Conservation (phyloP, 2,329 filamentous ascomycete species). For the Exophiala sideris region DNA sequence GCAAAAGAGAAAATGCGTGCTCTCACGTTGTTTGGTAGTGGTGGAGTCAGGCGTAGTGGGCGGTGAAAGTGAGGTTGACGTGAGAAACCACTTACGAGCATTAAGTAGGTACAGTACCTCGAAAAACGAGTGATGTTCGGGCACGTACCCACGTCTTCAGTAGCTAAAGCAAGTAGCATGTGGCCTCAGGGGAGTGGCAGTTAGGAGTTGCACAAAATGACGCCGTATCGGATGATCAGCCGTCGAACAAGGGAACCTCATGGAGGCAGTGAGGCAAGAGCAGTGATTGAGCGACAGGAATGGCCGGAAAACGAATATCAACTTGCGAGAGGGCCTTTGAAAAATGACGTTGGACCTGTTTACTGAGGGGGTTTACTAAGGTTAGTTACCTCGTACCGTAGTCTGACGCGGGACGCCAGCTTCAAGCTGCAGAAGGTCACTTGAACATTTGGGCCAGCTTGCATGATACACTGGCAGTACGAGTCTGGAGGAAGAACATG, state of each 20-base stretch:
- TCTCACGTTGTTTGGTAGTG: background rate
- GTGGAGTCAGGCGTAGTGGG: slow-evolving; percentile 3
- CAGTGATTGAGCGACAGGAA: background rate
- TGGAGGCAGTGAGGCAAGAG: background rate
- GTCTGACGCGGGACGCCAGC: slow-evolving; percentile 11
- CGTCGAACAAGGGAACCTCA: slow-evolving; percentile 5
- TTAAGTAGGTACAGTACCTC: too few species aligned
- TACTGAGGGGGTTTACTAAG: slow-evolving; percentile 2
- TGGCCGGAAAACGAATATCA: background rate
- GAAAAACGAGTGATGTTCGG: too few species aligned
- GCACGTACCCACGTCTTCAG: too few species aligned
- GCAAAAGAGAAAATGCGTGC: slow-evolving; percentile 1
- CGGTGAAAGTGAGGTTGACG: slow-evolving; percentile 1
- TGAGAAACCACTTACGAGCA: too few species aligned
- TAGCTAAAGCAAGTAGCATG: slow-evolving; percentile 2
- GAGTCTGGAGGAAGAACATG: too few species aligned
- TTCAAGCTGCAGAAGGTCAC: slow-evolving; percentile 21
- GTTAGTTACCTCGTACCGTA: background rate
- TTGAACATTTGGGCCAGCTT: slow-evolving; percentile 12
- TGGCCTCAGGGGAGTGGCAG: slow-evolving; percentile 12
- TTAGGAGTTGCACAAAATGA: background rate
- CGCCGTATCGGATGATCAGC: slow-evolving; percentile 21
- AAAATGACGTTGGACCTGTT: background rate
- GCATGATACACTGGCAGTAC: too few species aligned
- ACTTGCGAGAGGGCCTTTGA: background rate